These are phyloP conservation scores for Geopyxis carbonaria DNA, from an alignment of 495 filamentous ascomycete genomes.

Conservation along the genomic window DNA sequence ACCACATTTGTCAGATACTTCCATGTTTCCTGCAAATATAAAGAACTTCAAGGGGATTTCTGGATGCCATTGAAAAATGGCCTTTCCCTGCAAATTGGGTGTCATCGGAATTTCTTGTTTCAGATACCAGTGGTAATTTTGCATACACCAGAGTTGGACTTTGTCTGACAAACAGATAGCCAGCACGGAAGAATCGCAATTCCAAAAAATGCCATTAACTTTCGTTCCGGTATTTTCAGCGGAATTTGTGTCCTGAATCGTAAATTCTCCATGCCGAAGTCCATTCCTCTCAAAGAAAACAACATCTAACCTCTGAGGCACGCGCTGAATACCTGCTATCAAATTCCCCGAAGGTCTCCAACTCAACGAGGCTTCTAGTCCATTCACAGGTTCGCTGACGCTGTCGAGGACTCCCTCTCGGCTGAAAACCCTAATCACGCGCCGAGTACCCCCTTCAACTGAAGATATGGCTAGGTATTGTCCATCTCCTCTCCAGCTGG, in stretches of 20 bases:
- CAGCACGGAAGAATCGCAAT: constrained; percentile 74
- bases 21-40: too few species aligned
- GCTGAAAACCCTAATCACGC: constrained; percentile 74
- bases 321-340: constrained; percentile 64
- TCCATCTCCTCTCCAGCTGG: constrained; percentile 91
- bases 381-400: constrained; percentile 84
- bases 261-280: constrained; percentile 80
- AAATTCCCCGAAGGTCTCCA: constrained; percentile 86
- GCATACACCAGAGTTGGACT: constrained; percentile 87
- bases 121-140: constrained; percentile 97
- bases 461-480: constrained; percentile 76
- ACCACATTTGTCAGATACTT: too few species aligned
- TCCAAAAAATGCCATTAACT: constrained; percentile 58
- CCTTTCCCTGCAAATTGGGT: not conserved
- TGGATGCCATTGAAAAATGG: constrained; percentile 52
- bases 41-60: constrained; percentile 45
- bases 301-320: constrained; percentile 53
- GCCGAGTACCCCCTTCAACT: constrained; percentile 45
- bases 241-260: constrained; percentile 46
- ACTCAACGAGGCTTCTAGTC: constrained; percentile 66
- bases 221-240: constrained; percentile 36
- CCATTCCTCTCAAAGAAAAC: constrained; percentile 96
- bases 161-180: constrained; percentile 60
- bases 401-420: constrained; percentile 80
- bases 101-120: constrained; percentile 58